phyloP scores from a whole-genome alignment of 106 monocot genomes.

The Allium fistulosum region DNA sequence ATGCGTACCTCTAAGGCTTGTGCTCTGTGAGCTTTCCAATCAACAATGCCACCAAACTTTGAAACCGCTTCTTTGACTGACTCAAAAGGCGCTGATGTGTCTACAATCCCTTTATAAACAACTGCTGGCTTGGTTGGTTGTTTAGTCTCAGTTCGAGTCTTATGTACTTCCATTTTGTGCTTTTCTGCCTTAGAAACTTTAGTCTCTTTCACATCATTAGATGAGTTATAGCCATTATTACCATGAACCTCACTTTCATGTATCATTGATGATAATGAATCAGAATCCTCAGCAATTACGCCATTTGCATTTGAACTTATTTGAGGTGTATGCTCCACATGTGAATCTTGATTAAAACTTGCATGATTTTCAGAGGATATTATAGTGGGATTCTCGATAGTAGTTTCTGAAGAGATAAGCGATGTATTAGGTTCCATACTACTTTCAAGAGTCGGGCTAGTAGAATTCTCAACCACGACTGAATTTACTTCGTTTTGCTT shows the following conservation, averaged over 20 bases:
- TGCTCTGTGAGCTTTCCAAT: slow-evolving; percentile 68
- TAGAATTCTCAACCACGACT: neutral
- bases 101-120: slow-evolving; percentile 30
- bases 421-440: neutral
- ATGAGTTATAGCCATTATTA: neutral
- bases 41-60: slow-evolving; percentile 54
- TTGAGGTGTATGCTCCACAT: neutral
- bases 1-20: slow-evolving; percentile 37
- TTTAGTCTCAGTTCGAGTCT: slow-evolving; percentile 5
- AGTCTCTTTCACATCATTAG: slow-evolving; percentile 1
- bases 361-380: neutral
- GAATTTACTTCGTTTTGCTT: neutral
- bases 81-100: slow-evolving; percentile 63
- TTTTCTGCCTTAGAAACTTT: neutral
- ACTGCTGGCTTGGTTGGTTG: slow-evolving; percentile 8
- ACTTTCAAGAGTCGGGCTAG: slow-evolving; percentile 3
- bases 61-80: slow-evolving; percentile 58
- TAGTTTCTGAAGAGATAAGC: neutral
- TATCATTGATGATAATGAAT: slow-evolving; percentile 3
- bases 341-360: neutral
- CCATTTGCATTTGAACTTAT: neutral
- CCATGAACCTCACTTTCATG: slow-evolving; percentile 4
- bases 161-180: slow-evolving; percentile 6
- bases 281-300: neutral
- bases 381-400: neutral